phyloP scores from a whole-genome alignment of 768 basidiomycete genomes.

The Brasilioporus rufonigricans region DNA sequence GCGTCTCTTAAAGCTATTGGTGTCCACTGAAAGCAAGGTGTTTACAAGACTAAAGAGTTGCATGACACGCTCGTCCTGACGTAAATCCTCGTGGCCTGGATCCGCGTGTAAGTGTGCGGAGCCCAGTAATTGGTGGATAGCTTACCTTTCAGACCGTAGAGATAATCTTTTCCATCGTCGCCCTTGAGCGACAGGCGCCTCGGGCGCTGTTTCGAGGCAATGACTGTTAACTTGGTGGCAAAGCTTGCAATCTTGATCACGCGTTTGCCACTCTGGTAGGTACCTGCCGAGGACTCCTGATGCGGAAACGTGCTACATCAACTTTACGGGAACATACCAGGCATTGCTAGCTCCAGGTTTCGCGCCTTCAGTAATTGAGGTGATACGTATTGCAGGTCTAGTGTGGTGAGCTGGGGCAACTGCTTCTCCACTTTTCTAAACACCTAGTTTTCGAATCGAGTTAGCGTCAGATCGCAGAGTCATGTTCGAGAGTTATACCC shows the following conservation, averaged over 20 bases:
- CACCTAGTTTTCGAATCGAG: constrained; percentile 48
- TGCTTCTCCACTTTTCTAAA: constrained; percentile 97
- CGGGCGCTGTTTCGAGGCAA: constrained; percentile 95
- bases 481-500: constrained; percentile 45
- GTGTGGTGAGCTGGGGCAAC: constrained; percentile 78
- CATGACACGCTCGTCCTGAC: constrained; percentile 99
- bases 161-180: constrained; percentile 90
- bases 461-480: neutral
- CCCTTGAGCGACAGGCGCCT: constrained; percentile 85
- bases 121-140: too few relatives aligned
- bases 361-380: constrained; percentile 86
- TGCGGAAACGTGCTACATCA: neutral
- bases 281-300: constrained; percentile 48
- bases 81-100: constrained; percentile 94
- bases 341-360: constrained; percentile 92
- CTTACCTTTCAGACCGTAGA: constrained; percentile 85
- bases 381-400: constrained; percentile 97
- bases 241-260: constrained; percentile 84
- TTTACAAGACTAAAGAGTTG: constrained; percentile 98
- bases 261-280: constrained; percentile 85
- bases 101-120: neutral
- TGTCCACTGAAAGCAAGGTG: constrained; percentile 88
- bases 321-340: constrained; percentile 50
- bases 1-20: constrained; percentile 93
- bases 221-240: constrained; percentile 86